Conservation (phyloP, 2,329 filamentous ascomycete genomes). For the Aspergillus chevalieri region DNA sequence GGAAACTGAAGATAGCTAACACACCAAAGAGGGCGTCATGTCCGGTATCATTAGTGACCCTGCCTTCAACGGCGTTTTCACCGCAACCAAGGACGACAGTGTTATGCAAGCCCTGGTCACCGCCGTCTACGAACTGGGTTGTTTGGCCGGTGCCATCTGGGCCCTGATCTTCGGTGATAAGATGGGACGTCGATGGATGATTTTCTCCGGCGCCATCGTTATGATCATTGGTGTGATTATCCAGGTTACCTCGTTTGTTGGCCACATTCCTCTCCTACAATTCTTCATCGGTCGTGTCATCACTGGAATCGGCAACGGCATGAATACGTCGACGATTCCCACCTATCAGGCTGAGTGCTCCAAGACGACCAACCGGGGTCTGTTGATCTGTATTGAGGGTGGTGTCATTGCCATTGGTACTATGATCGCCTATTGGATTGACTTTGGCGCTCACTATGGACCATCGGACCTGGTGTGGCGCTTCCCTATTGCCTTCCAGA, state of each 20-base stretch:
- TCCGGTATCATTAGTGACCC: slow-evolving; percentile 32
- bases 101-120: slow-evolving; percentile 32
- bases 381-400: slow-evolving; percentile 56
- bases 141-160: slow-evolving; percentile 33
- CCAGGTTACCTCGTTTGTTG: slow-evolving; percentile 27
- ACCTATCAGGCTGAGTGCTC: slow-evolving; percentile 52
- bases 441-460: slow-evolving; percentile 40
- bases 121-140: slow-evolving; percentile 29
- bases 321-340: slow-evolving; percentile 51
- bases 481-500: slow-evolving; percentile 51
- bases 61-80: slow-evolving; percentile 29
- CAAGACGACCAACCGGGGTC: slow-evolving; percentile 52
- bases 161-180: slow-evolving; percentile 30
- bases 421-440: slow-evolving; percentile 49
- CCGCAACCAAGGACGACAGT: slow-evolving; percentile 30
- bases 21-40: slow-evolving; percentile 31
- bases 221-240: slow-evolving; percentile 38
- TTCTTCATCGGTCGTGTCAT: slow-evolving; percentile 50
- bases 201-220: slow-evolving; percentile 53
- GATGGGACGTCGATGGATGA: slow-evolving; percentile 40
- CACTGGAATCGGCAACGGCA: slow-evolving; percentile 51
- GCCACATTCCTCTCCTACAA: slow-evolving; percentile 38
- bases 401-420: slow-evolving; percentile 49
- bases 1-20: neutral
- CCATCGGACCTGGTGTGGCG: slow-evolving; percentile 40